These are phyloP conservation scores for Rhododendron simsii DNA, from an alignment of 148 eudicot species.

Conservation along the genomic window DNA sequence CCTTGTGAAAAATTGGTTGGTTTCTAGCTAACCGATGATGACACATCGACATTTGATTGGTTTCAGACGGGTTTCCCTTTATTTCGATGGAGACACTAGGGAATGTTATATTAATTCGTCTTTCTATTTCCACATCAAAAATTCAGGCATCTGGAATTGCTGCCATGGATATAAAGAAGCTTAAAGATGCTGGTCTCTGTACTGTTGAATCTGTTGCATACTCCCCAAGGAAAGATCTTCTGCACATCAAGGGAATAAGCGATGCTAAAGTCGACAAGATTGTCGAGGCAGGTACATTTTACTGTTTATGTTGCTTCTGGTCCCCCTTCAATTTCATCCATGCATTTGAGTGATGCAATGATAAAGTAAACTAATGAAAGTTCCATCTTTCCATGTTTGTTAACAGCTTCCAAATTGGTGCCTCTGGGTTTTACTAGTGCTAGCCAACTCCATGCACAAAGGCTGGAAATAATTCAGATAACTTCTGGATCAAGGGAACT, in stretches of 20 bases:
- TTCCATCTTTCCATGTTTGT: constrained; percentile 18
- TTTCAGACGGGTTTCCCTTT: not conserved
- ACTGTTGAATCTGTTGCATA: constrained; percentile 92
- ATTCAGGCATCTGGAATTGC: constrained; percentile 86
- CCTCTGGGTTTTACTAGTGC: constrained; percentile 99
- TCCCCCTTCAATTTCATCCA: not conserved
- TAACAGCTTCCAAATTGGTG: constrained; percentile 82
- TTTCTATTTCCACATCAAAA: not conserved
- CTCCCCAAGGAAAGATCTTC: constrained; percentile 93
- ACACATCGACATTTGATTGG: not conserved
- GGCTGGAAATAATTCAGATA: constrained; percentile 86
- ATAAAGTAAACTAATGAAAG: not conserved
- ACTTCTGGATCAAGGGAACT: constrained; percentile 92
- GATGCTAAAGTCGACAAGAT: constrained; percentile 98
- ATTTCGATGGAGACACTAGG: not conserved
- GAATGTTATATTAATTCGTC: not conserved
- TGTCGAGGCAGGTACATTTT: constrained; percentile 75
- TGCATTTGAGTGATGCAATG: not conserved
- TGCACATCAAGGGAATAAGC: constrained; percentile 93
- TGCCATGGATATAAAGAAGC: constrained; percentile 84
- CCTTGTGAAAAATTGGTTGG: not conserved
- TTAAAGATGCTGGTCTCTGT: constrained; percentile 91
- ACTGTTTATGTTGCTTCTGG: not conserved
- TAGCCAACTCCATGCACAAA: constrained; percentile 83
- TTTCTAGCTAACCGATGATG: not conserved